phyloP scores from a whole-genome alignment of 768 basidiomycete species.

The Rubroboletus pulcherrimus region DNA sequence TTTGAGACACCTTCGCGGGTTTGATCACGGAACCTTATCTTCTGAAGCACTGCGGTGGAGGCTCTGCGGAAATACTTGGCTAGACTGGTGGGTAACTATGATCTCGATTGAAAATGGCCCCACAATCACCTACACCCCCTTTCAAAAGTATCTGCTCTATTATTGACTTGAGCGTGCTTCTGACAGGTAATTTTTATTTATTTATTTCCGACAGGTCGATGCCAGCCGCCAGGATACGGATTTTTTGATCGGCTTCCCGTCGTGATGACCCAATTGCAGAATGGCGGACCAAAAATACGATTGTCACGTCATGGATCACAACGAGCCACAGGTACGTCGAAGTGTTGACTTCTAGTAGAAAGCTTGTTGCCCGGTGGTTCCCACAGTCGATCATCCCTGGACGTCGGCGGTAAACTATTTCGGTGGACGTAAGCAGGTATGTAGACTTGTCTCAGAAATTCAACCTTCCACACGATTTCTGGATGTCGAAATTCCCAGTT shows the following conservation, averaged over 20 bases:
- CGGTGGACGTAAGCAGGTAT: not conserved
- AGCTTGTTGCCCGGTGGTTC: not conserved
- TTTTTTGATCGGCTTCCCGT: not conserved
- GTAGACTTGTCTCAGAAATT: not conserved
- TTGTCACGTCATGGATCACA: not conserved
- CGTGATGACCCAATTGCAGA: not conserved
- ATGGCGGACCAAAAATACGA: not conserved
- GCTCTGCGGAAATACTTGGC: not conserved
- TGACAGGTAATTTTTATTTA: no score
- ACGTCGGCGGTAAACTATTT: not conserved
- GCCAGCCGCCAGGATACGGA: not conserved
- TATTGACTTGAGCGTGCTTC: not conserved
- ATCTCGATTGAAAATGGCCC: not conserved
- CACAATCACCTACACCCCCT: not conserved
- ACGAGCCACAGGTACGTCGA: not conserved
- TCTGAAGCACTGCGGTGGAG: not conserved
- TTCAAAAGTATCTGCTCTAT: not conserved
- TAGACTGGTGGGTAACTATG: not conserved
- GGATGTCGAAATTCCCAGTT: not conserved
- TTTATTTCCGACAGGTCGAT: no score
- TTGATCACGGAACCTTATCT: not conserved
- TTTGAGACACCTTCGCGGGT: slow-evolving; percentile 5
- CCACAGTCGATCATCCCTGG: slow-evolving; percentile 10
- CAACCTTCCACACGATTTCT: not conserved
- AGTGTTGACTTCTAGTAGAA: not conserved